Percentiles rank a stretch among this genome's conserved stretches.
phyloP scores from a whole-genome alignment of 2,329 filamentous ascomycete species.

The Cladophialophora immunda region DNA sequence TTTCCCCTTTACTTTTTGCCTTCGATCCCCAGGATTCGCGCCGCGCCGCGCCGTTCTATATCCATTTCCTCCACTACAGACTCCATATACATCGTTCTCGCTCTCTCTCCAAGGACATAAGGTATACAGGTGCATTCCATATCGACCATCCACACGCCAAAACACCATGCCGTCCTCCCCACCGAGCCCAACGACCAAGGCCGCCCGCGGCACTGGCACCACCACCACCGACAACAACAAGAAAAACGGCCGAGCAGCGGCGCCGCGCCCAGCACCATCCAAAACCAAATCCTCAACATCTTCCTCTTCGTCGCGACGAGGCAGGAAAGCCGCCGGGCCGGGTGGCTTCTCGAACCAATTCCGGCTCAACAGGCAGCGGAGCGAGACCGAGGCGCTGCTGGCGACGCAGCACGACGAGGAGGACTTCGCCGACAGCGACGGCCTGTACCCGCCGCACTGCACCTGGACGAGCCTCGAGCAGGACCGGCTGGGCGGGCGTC shows the following conservation, averaged over 20 bases:
- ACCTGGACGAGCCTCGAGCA: constrained; percentile 38
- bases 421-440: constrained; percentile 40
- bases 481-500: constrained; percentile 8
- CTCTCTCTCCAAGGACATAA: neutral
- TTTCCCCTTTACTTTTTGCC: neutral
- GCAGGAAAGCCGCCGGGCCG: neutral
- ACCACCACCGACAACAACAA: neutral
- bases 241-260: neutral
- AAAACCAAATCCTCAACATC: neutral
- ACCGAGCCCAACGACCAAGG: neutral
- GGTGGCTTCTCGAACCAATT: constrained; percentile 21
- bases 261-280: neutral
- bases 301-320: neutral
- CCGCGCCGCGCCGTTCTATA: neutral
- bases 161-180: neutral
- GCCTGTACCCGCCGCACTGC: constrained; percentile 41
- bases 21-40: neutral
- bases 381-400: constrained; percentile 31
- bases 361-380: constrained; percentile 31
- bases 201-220: neutral
- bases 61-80: neutral
- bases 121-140: neutral
- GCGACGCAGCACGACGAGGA: constrained; percentile 39
- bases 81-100: neutral
- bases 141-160: neutral